A percentile compares a stretch with the other conserved stretches of the same genome.
Evolutionary conservation across 768 basidiomycete species (phyloP).

Genomic region (Lactarius deliciosus): DNA sequence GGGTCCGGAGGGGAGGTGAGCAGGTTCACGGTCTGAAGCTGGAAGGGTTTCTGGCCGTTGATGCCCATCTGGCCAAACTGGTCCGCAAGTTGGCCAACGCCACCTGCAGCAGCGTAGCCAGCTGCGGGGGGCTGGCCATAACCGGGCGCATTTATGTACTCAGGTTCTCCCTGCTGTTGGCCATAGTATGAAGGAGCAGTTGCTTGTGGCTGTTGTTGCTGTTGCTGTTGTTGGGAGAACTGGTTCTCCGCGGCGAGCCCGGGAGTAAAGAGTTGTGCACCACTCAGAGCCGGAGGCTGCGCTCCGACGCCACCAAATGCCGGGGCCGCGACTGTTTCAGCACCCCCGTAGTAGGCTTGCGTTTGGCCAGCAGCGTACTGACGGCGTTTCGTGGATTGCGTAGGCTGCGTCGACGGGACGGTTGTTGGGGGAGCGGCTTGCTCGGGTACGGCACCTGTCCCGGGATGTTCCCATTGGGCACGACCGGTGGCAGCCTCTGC

Average conservation of each 20-base stretch:
- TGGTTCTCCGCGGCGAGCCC: constrained; percentile 71
- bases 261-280: constrained; percentile 79
- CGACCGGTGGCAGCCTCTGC: constrained; percentile 81
- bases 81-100: constrained; percentile 64
- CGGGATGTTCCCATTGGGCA: constrained; percentile 87
- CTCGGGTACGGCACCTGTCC: constrained; percentile 40
- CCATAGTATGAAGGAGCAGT: constrained; percentile 54
- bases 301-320: constrained; percentile 48
- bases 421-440: constrained; percentile 44
- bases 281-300: constrained; percentile 42
- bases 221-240: constrained; percentile 60
- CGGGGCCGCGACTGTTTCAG: constrained; percentile 42
- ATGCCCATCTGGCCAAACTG: constrained; percentile 92
- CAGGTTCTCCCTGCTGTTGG: constrained; percentile 39
- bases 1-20: constrained; percentile 93
- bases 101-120: constrained; percentile 40
- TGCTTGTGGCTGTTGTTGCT: constrained; percentile 43
- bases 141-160: constrained; percentile 47
- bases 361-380: constrained; percentile 96
- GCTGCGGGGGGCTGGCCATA: constrained; percentile 46
- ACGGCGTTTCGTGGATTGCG: constrained; percentile 64
- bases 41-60: constrained; percentile 60
- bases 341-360: constrained; percentile 74
- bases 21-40: constrained; percentile 85
- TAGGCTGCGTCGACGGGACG: constrained; percentile 38